Conservation (phyloP, 495 filamentous ascomycete genomes). For the Daldinia decipiens region DNA sequence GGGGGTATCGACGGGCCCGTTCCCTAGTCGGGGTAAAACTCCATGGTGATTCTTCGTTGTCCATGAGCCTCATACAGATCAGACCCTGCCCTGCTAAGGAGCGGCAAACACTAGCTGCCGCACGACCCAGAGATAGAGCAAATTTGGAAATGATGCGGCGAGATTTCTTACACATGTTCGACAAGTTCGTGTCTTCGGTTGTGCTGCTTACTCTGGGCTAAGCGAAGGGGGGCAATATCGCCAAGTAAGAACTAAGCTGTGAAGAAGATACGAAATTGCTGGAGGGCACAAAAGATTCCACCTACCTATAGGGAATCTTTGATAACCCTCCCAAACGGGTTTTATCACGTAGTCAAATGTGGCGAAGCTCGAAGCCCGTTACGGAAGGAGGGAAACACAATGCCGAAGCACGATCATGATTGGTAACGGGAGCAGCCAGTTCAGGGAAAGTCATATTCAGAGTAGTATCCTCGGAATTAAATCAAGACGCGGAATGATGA, state of each 20-base stretch:
- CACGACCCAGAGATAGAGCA: constrained; percentile 22
- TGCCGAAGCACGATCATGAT: constrained; percentile 19
- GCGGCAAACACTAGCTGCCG: constrained; percentile 38
- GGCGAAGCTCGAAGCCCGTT: constrained; percentile 36
- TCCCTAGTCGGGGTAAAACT: constrained; percentile 9
- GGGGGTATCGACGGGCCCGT: neutral
- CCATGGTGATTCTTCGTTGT: neutral
- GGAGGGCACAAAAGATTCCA: neutral
- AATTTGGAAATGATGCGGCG: constrained; percentile 22
- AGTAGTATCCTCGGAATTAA: constrained; percentile 31
- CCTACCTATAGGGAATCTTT: constrained; percentile 21
- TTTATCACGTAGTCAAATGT: constrained; percentile 23
- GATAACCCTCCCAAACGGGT: constrained; percentile 23
- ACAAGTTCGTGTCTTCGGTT: constrained; percentile 17
- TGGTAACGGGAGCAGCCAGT: constrained; percentile 27
- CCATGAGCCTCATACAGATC: constrained; percentile 29
- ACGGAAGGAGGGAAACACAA: constrained; percentile 39
- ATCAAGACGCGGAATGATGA: constrained; percentile 21
- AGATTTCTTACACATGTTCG: constrained; percentile 26
- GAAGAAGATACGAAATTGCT: constrained; percentile 13
- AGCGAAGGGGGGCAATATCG: constrained; percentile 19
- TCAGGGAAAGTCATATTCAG: constrained; percentile 14
- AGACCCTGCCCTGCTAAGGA: constrained; percentile 12
- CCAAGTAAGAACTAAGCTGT: constrained; percentile 4
- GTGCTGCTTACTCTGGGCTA: constrained; percentile 38